Conservation (phyloP, 371 early-diverging fungal genomes). For the Mortierella sp. region DNA sequence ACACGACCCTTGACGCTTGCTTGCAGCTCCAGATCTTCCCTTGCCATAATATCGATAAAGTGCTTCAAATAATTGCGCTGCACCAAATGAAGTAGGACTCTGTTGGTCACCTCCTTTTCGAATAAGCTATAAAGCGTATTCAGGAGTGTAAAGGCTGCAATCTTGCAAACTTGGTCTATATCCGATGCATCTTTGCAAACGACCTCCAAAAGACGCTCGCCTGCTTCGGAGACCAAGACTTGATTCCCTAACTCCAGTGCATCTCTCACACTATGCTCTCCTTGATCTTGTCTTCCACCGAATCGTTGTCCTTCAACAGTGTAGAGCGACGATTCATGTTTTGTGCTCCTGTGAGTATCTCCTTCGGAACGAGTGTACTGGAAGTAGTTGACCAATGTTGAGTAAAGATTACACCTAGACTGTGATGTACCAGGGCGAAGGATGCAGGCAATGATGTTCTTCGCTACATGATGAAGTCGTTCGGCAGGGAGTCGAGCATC, state of each 20-base stretch:
- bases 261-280: slow-evolving; percentile 27
- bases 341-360: slow-evolving; percentile 23
- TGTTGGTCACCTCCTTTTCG: slow-evolving; percentile 61
- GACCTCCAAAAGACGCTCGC: slow-evolving; percentile 77
- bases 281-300: background rate
- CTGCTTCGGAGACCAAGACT: slow-evolving; percentile 60
- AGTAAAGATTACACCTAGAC: slow-evolving; percentile 87
- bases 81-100: slow-evolving; percentile 73
- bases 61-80: slow-evolving; percentile 77
- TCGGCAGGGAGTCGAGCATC: slow-evolving; percentile 66
- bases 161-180: slow-evolving; percentile 85
- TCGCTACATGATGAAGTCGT: slow-evolving; percentile 65
- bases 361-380: slow-evolving; percentile 63
- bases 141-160: slow-evolving; percentile 85
- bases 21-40: slow-evolving; percentile 77
- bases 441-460: slow-evolving; percentile 74
- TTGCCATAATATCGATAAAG: slow-evolving; percentile 72
- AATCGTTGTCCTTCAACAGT: slow-evolving; percentile 18
- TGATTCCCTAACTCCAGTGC: slow-evolving; percentile 57
- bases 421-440: slow-evolving; percentile 70
- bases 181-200: slow-evolving; percentile 87
- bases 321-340: slow-evolving; percentile 7
- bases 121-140: slow-evolving; percentile 76
- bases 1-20: slow-evolving; percentile 68
- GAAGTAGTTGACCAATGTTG: slow-evolving; percentile 79